Conservation (phyloP, 164 flowering plant genomes). For the Tetrastigma voinierianum region DNA sequence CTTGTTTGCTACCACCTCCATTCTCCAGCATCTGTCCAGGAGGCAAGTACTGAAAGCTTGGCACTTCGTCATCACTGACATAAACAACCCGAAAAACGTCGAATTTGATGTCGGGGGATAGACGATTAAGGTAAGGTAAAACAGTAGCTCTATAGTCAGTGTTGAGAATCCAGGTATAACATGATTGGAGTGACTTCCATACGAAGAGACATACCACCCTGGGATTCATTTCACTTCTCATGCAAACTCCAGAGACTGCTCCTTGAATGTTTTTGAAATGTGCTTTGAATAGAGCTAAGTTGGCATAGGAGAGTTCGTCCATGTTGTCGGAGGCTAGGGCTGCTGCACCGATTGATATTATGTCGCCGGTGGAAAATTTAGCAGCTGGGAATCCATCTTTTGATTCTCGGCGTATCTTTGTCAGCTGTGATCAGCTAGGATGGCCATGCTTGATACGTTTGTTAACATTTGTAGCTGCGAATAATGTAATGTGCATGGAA, state of each 20-base stretch:
- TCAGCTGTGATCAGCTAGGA: constrained; percentile 11
- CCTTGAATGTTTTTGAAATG: constrained; percentile 41
- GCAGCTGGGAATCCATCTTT: constrained; percentile 39
- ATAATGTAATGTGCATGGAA: too few relatives aligned
- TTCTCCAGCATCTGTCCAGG: constrained; percentile 18
- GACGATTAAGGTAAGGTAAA: constrained; percentile 32
- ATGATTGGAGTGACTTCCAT: constrained; percentile 54
- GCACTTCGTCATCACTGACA: constrained; percentile 26
- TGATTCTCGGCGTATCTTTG: constrained; percentile 57
- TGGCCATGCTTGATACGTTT: too few relatives aligned
- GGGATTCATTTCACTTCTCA: constrained; percentile 24
- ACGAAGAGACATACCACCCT: constrained; percentile 35
- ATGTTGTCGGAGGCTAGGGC: constrained; percentile 13
- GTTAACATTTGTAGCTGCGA: too few relatives aligned
- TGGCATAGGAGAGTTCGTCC: constrained; percentile 32
- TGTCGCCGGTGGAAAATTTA: constrained; percentile 45
- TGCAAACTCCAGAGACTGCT: constrained; percentile 43
- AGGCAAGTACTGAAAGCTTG: constrained; percentile 8
- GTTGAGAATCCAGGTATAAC: constrained; percentile 50
- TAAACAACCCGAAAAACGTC: constrained; percentile 53
- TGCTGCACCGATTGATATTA: constrained; percentile 29
- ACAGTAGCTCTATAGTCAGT: constrained; percentile 27
- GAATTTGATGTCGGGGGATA: constrained; percentile 36
- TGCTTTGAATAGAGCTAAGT: constrained; percentile 40
- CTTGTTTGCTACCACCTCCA: constrained; percentile 7